Evolutionary conservation across 768 basidiomycete species (phyloP), one percentile per base, ranked within the genome.

Genomic region (Symmetrospora coprosmae): DNA sequence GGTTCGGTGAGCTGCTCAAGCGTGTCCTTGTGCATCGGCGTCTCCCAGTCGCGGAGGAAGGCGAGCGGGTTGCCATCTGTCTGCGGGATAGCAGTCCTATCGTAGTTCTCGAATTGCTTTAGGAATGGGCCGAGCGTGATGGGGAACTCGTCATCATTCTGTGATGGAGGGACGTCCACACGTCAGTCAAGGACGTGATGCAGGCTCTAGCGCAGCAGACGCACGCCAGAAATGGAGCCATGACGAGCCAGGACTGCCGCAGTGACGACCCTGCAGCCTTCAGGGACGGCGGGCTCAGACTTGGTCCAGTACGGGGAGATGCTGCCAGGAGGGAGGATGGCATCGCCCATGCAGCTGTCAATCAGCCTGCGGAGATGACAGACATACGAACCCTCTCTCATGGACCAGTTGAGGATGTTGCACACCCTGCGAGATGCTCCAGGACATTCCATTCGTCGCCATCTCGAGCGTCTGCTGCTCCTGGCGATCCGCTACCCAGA

Each of bases 61-160:
- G 46, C 68, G 69, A 75, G 40, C 58, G 62, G 56, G 17, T 11
- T 16, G 23, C 17, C 27, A 9, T 39, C 25, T 23, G 16, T 27
- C 16, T 8, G 13, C 6, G 11, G 23, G 16, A 33, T 31, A 21
- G 17, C 37, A 2, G 9, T 27, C 37, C 59, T 43, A 19, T 64
- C 46, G 37, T 65, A 50, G 0, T 56, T 55, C 5, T 50, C 49
- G 9, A 75, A 66, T 64, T 72, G 72, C 21, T 67, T 59, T 60
- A 72, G 67, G 64, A 75, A 74, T 0, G 74, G 74, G 23, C 67
- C 31, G 71, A 75, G 74, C 17, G 69, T 71, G 30, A 72, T 66
- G 11, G 71, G 72, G 45, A 46, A 73, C 45, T 75, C 74, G 56
- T 75, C 74, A 61, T 73, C 73, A 65, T 75, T 75, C 16, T 46